These are phyloP conservation scores for Coemansia sp. DNA, from an alignment of 371 early-diverging fungal species.

Conservation along the genomic window DNA sequence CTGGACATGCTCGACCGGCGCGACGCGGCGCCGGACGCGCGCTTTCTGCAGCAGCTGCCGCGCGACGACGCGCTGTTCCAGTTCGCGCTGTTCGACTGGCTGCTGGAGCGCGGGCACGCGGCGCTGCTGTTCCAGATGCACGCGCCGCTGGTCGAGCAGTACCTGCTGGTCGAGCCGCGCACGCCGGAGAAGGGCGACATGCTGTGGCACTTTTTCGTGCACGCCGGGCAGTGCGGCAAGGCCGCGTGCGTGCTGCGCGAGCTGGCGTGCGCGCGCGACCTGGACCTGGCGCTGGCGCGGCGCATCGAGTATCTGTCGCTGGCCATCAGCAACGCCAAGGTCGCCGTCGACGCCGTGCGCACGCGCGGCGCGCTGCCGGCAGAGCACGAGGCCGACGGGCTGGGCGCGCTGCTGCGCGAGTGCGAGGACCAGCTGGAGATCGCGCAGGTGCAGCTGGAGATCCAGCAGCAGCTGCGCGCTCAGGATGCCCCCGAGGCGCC, in stretches of 20 bases:
- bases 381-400: constrained; percentile 35
- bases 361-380: constrained; percentile 1
- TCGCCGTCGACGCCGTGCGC: constrained; percentile 51
- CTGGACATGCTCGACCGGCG: constrained; percentile 49
- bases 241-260: constrained; percentile 66
- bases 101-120: constrained; percentile 52
- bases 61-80: constrained; percentile 67
- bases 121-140: constrained; percentile 51
- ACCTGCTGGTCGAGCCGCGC: constrained; percentile 58
- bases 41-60: constrained; percentile 41
- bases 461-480: constrained; percentile 41
- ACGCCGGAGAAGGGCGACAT: constrained; percentile 60
- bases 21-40: background rate
- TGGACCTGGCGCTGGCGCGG: constrained; percentile 46
- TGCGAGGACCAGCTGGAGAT: constrained; percentile 63
- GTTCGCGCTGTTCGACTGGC: constrained; percentile 69
- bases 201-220: constrained; percentile 75
- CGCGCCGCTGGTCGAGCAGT: constrained; percentile 67
- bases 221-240: constrained; percentile 60
- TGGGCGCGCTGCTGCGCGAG: constrained; percentile 53
- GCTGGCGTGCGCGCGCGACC: constrained; percentile 59
- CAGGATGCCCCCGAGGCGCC: constrained; percentile 31
- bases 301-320: constrained; percentile 71
- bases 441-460: constrained; percentile 58
- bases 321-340: constrained; percentile 72